Evolutionary conservation across 305 asterid genomes (phyloP), one percentile per base, ranked within the genome.

Genomic region (Fraxinus platypoda): DNA sequence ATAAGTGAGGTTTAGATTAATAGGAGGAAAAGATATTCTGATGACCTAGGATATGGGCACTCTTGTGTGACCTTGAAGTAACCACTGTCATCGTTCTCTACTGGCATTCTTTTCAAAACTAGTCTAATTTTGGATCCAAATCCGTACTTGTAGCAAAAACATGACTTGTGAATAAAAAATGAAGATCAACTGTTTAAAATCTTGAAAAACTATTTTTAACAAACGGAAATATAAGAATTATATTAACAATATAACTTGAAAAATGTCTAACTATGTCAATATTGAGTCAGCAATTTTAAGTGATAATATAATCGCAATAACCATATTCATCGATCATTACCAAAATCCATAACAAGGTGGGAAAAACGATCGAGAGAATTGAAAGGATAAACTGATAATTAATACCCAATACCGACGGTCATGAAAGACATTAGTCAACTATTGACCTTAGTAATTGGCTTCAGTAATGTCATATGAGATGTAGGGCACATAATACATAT

Each of bases 81-180:
- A 8, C 38, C 57, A 54, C 33, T 66, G 34, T 2, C 68, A 68
- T 19, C 3, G 17, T 31, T 30, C 12, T 77, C 52, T 80, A 17
- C 57, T 46, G 12, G 46, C 46, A 77, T 68, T 79, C 43, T 15
- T 34, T 74, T 33, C 19, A 41, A 74, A 79, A 78, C 75, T n/a
- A 62, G 59, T 71, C 46, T 79, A 80, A 30, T 71, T 15, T n/a
- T 41, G 33, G 78, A 52, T 71, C 30, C 78, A 54, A n/a, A 83
- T 74, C 25, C 54, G 8, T 59, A 41, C 72, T 75, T 30, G 54
- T 34, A 8, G 76, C 68, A 38, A 46, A 43, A 38, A 46, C 74
- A 19, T 35, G 73, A 72, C 74, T 19, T 12, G 81, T 23, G 73
- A 57, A 59, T 19, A 59, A 19, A 57, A 59, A 59, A 21, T 59